Percentiles rank a stretch among this genome's conserved stretches.
Evolutionary conservation across 1,139 yeast species (phyloP).

Genomic region (Tardiomyces blankii): DNA sequence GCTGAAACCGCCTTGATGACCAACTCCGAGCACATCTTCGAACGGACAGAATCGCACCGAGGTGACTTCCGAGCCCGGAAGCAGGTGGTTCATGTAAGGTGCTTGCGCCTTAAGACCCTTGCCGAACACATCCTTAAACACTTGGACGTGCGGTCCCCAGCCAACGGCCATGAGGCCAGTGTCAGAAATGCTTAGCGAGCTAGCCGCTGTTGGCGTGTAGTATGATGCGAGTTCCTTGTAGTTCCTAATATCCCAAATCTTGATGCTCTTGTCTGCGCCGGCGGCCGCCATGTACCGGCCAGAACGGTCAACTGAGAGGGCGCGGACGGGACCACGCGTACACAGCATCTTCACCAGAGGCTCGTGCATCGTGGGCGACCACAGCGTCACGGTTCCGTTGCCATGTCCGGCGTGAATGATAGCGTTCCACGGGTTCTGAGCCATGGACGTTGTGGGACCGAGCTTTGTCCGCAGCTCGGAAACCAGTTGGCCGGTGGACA

Average conservation of each 20-base stretch:
- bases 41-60: conserved; percentile 75
- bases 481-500: conserved; percentile 80
- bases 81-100: conserved; percentile 87
- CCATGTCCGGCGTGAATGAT: conserved; percentile 89
- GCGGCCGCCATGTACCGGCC: conserved; percentile 93
- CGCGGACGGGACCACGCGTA: conserved; percentile 79
- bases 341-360: conserved; percentile 78
- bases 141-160: conserved; percentile 91
- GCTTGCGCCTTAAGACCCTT: conserved; percentile 22
- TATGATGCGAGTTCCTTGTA: conserved; percentile 66
- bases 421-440: conserved; percentile 93
- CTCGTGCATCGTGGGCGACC: conserved; percentile 86
- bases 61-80: conserved; percentile 67
- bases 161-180: conserved; percentile 78
- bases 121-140: conserved; percentile 34
- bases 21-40: conserved; percentile 90
- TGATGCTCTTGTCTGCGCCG: conserved; percentile 75
- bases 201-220: conserved; percentile 78
- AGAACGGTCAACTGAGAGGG: conserved; percentile 79
- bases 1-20: conserved; percentile 68
- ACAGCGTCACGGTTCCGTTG: conserved; percentile 84
- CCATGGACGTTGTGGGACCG: conserved; percentile 84
- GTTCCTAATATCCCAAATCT: conserved; percentile 89
- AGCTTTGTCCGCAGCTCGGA: conserved; percentile 76
- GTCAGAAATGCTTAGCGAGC: conserved; percentile 72